Base-by-base conservation (phyloP, 306 rosid species). In the Inga laurina region DNA sequence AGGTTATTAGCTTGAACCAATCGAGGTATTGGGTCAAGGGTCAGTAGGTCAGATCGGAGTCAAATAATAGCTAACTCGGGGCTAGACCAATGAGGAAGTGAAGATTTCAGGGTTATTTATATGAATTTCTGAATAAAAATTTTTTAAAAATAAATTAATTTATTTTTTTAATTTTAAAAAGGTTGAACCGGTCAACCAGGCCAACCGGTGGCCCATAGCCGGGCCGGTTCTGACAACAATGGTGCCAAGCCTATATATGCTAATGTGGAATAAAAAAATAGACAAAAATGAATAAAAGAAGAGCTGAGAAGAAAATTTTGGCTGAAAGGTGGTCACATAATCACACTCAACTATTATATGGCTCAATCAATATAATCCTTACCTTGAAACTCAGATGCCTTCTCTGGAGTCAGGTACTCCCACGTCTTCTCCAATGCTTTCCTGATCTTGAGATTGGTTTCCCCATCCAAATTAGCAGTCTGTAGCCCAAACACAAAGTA, bases 381-480 rank as follows among this genome's bases (percentile, higher is more conserved):
- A 92, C 99, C 99, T 92, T 93, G 91, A 76, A 95, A 93, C 75
- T 95, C 96, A 16, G 91, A 89, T 57, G 97, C 97, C 83, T 92
- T 90, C 78, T 92, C 94, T 2, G 98, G 93, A 86, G 90, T 90
- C 74, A 82, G 79, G 82, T 90, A 93, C 90, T 95, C 99, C 98
- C 99, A 95, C n/a, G 99, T 95, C 85, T 88, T 95, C 82, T 95
- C 99, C 83, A 89, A 67, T 70, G 93, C 99, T 89, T 95, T 95
- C 74, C 97, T 88, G 82, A 95, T 95, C 89, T 95, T 95, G 79
- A 95, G 91, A 89, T 95, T 95, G 76, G 98, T 95, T 88, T 95
- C 99, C 89, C 98, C 99, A 5, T 95, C 99, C 89, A 95, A 85
- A 89, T 95, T 95, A 83, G 99, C 98, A 78, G 99, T 95, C 98